A percentile compares a stretch with the other conserved stretches of the same genome.
phyloP scores from a whole-genome alignment of 208 protist species.

The Leishmania braziliensis region DNA sequence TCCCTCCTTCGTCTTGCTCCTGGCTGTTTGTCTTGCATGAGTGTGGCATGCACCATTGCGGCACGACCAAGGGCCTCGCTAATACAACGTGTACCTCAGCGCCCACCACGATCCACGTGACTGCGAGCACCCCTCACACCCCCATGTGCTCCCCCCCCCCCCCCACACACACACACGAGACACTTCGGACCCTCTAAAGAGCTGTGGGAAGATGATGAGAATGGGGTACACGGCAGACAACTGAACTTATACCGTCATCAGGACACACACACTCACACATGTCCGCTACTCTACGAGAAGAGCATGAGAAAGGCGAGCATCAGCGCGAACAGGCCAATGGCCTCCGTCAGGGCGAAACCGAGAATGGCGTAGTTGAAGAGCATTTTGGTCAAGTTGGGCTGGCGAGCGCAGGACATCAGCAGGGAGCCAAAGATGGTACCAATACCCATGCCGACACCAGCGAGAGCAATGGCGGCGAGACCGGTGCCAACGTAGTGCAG shows the following conservation, averaged over 20 bases:
- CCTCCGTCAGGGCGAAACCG: constrained; percentile 91
- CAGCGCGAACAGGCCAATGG: constrained; percentile 91
- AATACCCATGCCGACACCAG: constrained; percentile 91
- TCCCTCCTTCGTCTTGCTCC: neutral
- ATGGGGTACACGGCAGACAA: constrained; percentile 8
- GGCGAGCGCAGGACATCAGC: constrained; percentile 85
- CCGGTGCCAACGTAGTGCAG: constrained; percentile 93
- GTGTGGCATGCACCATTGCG: neutral
- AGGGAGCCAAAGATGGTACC: constrained; percentile 90
- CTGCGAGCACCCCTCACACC: neutral
- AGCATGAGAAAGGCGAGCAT: constrained; percentile 94
- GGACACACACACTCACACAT: neutral
- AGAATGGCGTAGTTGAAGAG: constrained; percentile 95
- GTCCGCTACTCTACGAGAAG: constrained; percentile 78
- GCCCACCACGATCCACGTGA: neutral
- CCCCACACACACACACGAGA: neutral
- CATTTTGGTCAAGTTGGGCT: constrained; percentile 92
- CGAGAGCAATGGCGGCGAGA: constrained; percentile 89
- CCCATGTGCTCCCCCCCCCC: neutral
- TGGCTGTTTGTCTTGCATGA: neutral
- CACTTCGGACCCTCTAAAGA: neutral
- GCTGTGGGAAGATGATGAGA: neutral
- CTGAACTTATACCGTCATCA: neutral
- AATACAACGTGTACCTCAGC: neutral
- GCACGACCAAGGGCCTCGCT: neutral